Evolutionary conservation across 306 rosid genomes (phyloP).

Genomic region (Abrus precatorius): DNA sequence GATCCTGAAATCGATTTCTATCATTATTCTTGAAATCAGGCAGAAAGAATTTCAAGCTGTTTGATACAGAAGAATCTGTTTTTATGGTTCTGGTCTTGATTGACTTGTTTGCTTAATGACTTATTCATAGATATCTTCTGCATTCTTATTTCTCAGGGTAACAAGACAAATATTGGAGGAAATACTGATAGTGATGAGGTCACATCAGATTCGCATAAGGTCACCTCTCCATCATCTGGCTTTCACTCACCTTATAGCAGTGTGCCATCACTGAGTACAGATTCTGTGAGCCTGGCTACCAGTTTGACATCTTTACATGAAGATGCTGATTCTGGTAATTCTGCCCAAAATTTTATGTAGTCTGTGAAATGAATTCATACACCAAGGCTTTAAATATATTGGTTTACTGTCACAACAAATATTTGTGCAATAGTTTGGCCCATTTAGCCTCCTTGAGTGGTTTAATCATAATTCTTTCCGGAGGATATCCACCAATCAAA

Average conservation of each 20-base stretch:
- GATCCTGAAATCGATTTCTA: neutral
- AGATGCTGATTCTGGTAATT: constrained; percentile 90
- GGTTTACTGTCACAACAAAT: constrained; percentile 16
- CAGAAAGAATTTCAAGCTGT: constrained; percentile 28
- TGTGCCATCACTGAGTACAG: constrained; percentile 70
- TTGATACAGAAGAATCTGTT: constrained; percentile 11
- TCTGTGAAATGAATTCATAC: constrained; percentile 14
- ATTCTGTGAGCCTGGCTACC: constrained; percentile 75
- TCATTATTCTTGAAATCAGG: constrained; percentile 38
- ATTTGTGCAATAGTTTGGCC: constrained; percentile 38
- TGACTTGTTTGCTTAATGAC: neutral
- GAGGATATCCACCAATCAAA: constrained; percentile 64
- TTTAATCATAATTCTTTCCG: constrained; percentile 30
- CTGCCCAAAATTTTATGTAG: constrained; percentile 28
- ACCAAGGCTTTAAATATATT: constrained; percentile 30
- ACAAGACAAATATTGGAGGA: constrained; percentile 75
- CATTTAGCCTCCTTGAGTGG: constrained; percentile 10
- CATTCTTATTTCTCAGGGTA: constrained; percentile 63
- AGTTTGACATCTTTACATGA: constrained; percentile 72
- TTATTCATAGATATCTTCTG: constrained; percentile 17
- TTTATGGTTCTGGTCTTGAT: constrained; percentile 35
- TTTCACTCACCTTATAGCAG: constrained; percentile 57
- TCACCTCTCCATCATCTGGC: constrained; percentile 65
- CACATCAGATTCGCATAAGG: constrained; percentile 59
- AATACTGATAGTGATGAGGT: constrained; percentile 65